phyloP scores from a whole-genome alignment of 148 eudicot species.

The Heliamphora exappendiculata region DNA sequence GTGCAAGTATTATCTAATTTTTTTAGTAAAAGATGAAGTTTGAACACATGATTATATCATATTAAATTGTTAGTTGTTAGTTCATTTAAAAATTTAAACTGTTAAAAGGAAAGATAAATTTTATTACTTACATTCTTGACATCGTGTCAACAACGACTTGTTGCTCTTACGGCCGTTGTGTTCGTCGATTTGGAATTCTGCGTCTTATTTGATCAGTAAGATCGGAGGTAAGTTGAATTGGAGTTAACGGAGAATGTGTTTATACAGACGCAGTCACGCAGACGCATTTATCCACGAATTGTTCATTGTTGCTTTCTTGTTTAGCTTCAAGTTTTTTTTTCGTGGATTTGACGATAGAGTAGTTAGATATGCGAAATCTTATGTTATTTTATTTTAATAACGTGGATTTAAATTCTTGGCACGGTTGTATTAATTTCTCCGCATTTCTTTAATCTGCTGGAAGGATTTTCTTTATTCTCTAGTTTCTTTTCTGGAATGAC shows the following conservation, averaged over 20 bases:
- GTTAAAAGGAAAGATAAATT: too few relatives aligned
- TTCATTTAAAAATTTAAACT: too few relatives aligned
- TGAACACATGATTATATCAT: too few relatives aligned
- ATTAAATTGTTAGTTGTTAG: too few relatives aligned
- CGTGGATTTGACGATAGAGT: neutral
- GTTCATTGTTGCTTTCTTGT: neutral
- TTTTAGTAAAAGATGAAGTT: too few relatives aligned
- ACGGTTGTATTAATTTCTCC: too few relatives aligned
- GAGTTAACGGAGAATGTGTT: neutral
- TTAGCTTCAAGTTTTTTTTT: too few relatives aligned
- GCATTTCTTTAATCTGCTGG: too few relatives aligned
- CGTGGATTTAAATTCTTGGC: neutral
- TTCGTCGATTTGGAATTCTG: neutral
- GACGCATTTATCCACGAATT: neutral
- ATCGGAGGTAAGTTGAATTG: conserved; percentile 6
- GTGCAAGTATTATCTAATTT: too few relatives aligned
- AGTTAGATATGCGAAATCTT: neutral
- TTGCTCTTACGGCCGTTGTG: neutral
- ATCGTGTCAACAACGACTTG: neutral
- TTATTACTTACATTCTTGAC: too few relatives aligned
- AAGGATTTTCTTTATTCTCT: too few relatives aligned
- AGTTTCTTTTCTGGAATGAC: too few relatives aligned
- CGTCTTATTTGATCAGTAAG: neutral
- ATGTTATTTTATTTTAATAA: neutral
- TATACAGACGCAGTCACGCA: neutral